Evolutionary conservation across 768 basidiomycete genomes (phyloP).

Genomic region (Panus rudis): DNA sequence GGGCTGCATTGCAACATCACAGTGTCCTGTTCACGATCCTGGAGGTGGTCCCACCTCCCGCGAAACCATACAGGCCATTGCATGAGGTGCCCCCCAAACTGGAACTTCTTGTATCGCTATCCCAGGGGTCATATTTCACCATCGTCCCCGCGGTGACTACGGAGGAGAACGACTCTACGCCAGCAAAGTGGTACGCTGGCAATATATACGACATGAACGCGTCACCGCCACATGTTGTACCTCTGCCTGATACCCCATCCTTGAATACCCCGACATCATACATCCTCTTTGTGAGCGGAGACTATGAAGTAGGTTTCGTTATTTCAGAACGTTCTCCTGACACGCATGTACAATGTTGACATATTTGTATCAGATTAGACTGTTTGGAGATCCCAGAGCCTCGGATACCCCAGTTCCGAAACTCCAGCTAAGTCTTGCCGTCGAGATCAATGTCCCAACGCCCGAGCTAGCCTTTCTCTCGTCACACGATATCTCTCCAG

Average conservation of each 20-base stretch:
- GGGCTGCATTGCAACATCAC: slow-evolving; percentile 83
- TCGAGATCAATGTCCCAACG: slow-evolving; percentile 37
- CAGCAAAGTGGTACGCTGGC: slow-evolving; percentile 74
- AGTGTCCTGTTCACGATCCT: slow-evolving; percentile 60
- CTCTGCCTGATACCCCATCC: slow-evolving; percentile 43
- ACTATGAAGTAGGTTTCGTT: slow-evolving; percentile 58
- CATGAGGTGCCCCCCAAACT: neutral
- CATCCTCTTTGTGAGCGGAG: slow-evolving; percentile 67
- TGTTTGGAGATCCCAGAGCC: slow-evolving; percentile 70
- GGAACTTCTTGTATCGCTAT: slow-evolving; percentile 38
- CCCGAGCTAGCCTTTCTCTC: slow-evolving; percentile 32
- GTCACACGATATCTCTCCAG: slow-evolving; percentile 50
- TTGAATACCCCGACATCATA: slow-evolving; percentile 42
- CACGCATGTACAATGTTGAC: neutral
- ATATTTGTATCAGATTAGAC: slow-evolving; percentile 48
- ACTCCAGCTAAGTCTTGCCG: slow-evolving; percentile 46
- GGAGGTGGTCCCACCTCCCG: slow-evolving; percentile 43
- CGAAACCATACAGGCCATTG: neutral
- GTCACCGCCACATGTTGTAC: slow-evolving; percentile 40
- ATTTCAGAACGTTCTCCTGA: too few relatives aligned
- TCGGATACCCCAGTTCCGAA: slow-evolving; percentile 36
- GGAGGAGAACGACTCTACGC: slow-evolving; percentile 17
- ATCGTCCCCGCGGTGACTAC: slow-evolving; percentile 48
- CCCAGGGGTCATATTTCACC: slow-evolving; percentile 71
- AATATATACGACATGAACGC: slow-evolving; percentile 74